Percentiles rank a stretch among this genome's conserved stretches.
phyloP scores from a whole-genome alignment of 345 rosid genomes.

The Gossypium rotundifolium region DNA sequence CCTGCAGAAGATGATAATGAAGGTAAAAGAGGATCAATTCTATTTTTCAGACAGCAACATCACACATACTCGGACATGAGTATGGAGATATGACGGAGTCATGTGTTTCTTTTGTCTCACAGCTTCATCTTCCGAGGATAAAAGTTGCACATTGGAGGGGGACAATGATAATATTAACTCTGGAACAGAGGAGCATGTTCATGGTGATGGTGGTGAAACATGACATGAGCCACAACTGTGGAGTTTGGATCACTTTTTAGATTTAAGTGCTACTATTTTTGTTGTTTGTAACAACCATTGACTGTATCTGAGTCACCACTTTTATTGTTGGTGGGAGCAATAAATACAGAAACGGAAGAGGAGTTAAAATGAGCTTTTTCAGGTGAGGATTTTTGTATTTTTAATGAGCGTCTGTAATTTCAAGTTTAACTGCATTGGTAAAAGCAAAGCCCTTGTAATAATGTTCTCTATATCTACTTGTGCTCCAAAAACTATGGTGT shows the following conservation, averaged over 20 bases:
- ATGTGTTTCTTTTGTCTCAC: background rate
- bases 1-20: constrained; percentile 50
- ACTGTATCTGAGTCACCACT: background rate
- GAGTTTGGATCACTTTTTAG: background rate
- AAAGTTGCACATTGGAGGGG: background rate
- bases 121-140: constrained; percentile 14
- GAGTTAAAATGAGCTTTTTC: too few relatives aligned
- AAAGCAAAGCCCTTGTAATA: too few relatives aligned
- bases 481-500: too few relatives aligned
- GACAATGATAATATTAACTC: background rate
- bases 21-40: constrained; percentile 19
- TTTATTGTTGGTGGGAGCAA: too few relatives aligned
- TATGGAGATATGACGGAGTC: too few relatives aligned
- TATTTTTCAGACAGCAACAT: background rate
- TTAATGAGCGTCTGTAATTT: too few relatives aligned
- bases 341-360: too few relatives aligned
- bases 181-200: constrained; percentile 10
- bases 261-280: background rate
- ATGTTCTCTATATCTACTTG: too few relatives aligned
- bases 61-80: background rate
- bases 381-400: too few relatives aligned
- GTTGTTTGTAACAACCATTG: background rate
- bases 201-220: background rate
- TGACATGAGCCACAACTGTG: background rate
- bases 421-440: too few relatives aligned